A percentile compares a stretch with the other conserved stretches of the same genome.
Evolutionary conservation across 2,329 filamentous ascomycete genomes (phyloP).

Genomic region (Nannizziopsis barbatae): DNA sequence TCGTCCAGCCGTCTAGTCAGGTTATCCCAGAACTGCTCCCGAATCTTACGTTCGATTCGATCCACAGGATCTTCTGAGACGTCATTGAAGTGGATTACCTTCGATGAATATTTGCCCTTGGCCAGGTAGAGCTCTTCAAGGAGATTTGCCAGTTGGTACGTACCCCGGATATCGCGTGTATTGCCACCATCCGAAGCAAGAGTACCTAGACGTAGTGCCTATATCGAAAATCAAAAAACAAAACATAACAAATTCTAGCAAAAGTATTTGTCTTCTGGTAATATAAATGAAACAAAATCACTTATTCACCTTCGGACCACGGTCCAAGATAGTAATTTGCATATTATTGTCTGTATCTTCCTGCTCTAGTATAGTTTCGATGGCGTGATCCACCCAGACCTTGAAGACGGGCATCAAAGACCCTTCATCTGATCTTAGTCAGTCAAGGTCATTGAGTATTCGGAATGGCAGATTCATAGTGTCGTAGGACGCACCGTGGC

Average conservation of each 20-base stretch:
- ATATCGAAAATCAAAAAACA: slow-evolving; percentile 9
- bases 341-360: slow-evolving; percentile 81
- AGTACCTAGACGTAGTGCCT: slow-evolving; percentile 66
- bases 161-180: slow-evolving; percentile 55
- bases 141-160: slow-evolving; percentile 83
- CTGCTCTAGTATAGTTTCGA: slow-evolving; percentile 60
- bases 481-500: slow-evolving; percentile 1
- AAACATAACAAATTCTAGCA: too few relatives aligned
- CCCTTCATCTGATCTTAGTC: slow-evolving; percentile 49
- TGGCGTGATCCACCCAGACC: slow-evolving; percentile 65
- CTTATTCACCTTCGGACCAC: slow-evolving; percentile 60
- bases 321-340: slow-evolving; percentile 87
- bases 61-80: slow-evolving; percentile 76
- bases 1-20: slow-evolving; percentile 71
- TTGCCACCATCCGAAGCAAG: slow-evolving; percentile 71
- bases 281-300: slow-evolving; percentile 15
- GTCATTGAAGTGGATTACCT: slow-evolving; percentile 74
- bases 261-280: background rate
- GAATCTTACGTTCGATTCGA: slow-evolving; percentile 64
- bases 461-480: background rate
- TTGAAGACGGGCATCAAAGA: slow-evolving; percentile 60
- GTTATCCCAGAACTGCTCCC: slow-evolving; percentile 71
- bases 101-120: slow-evolving; percentile 61
- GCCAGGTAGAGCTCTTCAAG: slow-evolving; percentile 79
- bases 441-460: background rate